phyloP scores from a whole-genome alignment of 2,329 filamentous ascomycete species.

The Coleophoma eucalyptorum region DNA sequence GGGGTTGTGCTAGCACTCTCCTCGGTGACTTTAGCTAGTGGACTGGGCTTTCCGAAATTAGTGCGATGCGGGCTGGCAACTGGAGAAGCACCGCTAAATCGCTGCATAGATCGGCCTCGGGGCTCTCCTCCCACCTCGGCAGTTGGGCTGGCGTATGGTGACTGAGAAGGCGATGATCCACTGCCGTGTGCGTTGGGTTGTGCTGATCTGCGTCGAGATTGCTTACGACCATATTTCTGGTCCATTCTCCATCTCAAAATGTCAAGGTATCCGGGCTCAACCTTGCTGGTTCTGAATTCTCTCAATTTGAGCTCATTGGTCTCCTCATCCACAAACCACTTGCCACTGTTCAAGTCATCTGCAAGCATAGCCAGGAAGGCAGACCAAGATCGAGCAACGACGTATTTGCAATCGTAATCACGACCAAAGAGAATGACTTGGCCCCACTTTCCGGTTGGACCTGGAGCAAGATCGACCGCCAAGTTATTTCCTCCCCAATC shows the following conservation, averaged over 20 bases:
- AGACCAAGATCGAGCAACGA: slow-evolving; percentile 88
- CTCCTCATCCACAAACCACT: slow-evolving; percentile 92
- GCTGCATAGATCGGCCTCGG: slow-evolving; percentile 69
- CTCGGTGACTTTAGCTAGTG: slow-evolving; percentile 71
- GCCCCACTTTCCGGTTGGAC: slow-evolving; percentile 87
- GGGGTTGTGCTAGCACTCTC: slow-evolving; percentile 38
- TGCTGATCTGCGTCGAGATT: slow-evolving; percentile 49
- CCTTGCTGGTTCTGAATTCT: slow-evolving; percentile 83
- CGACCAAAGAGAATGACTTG: slow-evolving; percentile 96
- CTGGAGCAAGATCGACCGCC: slow-evolving; percentile 87
- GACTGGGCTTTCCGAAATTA: slow-evolving; percentile 64
- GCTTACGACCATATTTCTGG: slow-evolving; percentile 76
- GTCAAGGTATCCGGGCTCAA: slow-evolving; percentile 91
- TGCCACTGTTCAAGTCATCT: slow-evolving; percentile 85
- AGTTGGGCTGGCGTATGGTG: slow-evolving; percentile 63
- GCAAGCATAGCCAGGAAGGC: slow-evolving; percentile 82
- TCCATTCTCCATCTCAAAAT: slow-evolving; percentile 94
- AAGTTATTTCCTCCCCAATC: slow-evolving; percentile 99
- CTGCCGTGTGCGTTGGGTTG: slow-evolving; percentile 27
- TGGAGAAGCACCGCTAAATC: slow-evolving; percentile 61
- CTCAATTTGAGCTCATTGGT: slow-evolving; percentile 85
- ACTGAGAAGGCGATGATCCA: slow-evolving; percentile 41
- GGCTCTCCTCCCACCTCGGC: slow-evolving; percentile 54
- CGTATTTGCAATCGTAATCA: slow-evolving; percentile 98
- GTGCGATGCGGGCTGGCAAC: slow-evolving; percentile 62